phyloP scores from a whole-genome alignment of 2,329 filamentous ascomycete genomes.

The Geosmithia morbida region DNA sequence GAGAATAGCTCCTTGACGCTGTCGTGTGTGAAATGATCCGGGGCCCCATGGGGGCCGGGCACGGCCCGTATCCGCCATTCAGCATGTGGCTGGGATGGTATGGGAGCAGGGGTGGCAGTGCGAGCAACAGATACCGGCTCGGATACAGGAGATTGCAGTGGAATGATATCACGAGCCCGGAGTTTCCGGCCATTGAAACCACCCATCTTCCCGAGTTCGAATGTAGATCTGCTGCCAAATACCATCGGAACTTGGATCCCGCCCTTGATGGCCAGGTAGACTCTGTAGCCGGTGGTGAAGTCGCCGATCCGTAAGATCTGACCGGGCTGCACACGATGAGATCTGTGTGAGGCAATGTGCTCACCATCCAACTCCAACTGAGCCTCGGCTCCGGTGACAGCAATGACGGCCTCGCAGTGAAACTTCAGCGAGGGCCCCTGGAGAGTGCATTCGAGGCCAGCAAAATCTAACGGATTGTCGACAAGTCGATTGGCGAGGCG shows the following conservation, averaged over 20 bases:
- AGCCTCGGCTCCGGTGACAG: conserved; percentile 15
- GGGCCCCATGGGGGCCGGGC: conserved; percentile 22
- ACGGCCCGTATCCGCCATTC: conserved; percentile 17
- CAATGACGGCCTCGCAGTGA: conserved; percentile 14
- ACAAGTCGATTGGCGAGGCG: conserved; percentile 19
- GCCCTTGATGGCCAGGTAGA: conserved; percentile 18
- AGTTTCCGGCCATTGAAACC: conserved; percentile 18
- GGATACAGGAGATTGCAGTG: conserved; percentile 3
- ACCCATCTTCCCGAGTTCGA: conserved; percentile 17
- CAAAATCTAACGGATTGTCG: conserved; percentile 11
- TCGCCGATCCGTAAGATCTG: conserved; percentile 12
- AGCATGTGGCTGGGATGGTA: conserved; percentile 10
- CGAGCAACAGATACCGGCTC: neutral
- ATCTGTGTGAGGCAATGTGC: conserved; percentile 7
- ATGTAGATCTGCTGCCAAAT: conserved; percentile 16
- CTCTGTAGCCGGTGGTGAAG: conserved; percentile 14
- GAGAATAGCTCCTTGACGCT: conserved; percentile 16
- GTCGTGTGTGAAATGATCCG: conserved; percentile 19
- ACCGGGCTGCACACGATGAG: conserved; percentile 9
- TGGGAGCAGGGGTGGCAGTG: conserved; percentile 4
- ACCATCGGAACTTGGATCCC: conserved; percentile 18
- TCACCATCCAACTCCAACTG: conserved; percentile 11
- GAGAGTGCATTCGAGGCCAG: conserved; percentile 19
- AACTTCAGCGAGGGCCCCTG: conserved; percentile 19
- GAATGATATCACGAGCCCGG: conserved; percentile 13